Evolutionary conservation across 306 rosid genomes (phyloP).

Genomic region (Spatholobus suberectus): DNA sequence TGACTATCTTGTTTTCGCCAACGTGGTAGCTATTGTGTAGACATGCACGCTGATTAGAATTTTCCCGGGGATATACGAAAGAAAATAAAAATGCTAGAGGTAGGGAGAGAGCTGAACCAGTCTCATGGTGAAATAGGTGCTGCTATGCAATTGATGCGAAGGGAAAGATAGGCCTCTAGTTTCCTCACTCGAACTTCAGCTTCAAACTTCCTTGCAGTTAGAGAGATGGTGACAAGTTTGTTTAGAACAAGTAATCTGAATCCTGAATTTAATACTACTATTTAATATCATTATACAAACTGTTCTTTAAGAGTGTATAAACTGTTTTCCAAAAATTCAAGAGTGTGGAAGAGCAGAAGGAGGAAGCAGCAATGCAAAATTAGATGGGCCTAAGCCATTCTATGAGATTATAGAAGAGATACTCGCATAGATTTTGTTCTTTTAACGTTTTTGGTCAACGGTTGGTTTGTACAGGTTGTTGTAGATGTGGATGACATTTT

Average conservation of each 20-base stretch:
- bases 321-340: not conserved
- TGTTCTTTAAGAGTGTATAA: not conserved
- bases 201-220: constrained; percentile 3
- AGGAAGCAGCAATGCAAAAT: not conserved
- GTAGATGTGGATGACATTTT: constrained; percentile 39
- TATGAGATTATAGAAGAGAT: too few relatives aligned
- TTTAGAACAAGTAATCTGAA: not conserved
- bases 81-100: not conserved
- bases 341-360: not conserved
- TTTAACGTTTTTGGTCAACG: not conserved
- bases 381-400: not conserved
- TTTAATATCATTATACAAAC: not conserved
- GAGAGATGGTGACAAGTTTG: not conserved
- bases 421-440: not conserved
- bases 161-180: too few relatives aligned
- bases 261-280: not conserved
- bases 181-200: not conserved
- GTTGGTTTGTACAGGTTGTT: not conserved
- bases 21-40: not conserved
- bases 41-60: not conserved
- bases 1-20: too few relatives aligned
- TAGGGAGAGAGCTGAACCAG: constrained; percentile 28
- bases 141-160: too few relatives aligned
- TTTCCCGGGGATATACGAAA: not conserved
- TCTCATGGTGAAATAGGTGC: not conserved